phyloP scores from a whole-genome alignment of 371 early-diverging fungal species.

The Homolaphlyctis polyrhiza region DNA sequence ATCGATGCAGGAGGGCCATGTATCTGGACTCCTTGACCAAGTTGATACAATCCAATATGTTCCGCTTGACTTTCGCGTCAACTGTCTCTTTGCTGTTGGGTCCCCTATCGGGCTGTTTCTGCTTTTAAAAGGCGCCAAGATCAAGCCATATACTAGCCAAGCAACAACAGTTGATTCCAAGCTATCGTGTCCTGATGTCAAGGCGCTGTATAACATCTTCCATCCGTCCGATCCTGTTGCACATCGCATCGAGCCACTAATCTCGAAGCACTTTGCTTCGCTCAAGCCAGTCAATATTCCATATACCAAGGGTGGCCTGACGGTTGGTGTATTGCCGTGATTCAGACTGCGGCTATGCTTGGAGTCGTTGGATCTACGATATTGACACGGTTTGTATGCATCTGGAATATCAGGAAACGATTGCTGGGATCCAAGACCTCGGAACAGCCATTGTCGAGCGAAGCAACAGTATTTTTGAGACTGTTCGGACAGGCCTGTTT shows the following conservation, averaged over 20 bases:
- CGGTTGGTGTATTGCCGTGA: too few relatives aligned
- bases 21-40: slow-evolving; percentile 29
- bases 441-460: slow-evolving; percentile 64
- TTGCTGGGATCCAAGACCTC: slow-evolving; percentile 39
- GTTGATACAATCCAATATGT: slow-evolving; percentile 21
- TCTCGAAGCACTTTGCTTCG: slow-evolving; percentile 43
- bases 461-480: slow-evolving; percentile 65
- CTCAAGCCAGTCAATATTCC: slow-evolving; percentile 67
- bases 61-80: slow-evolving; percentile 34
- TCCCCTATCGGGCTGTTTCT: slow-evolving; percentile 73
- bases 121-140: slow-evolving; percentile 55
- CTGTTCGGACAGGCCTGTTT: slow-evolving; percentile 51
- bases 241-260: slow-evolving; percentile 69
- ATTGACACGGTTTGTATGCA: not conserved
- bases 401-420: slow-evolving; percentile 19
- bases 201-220: slow-evolving; percentile 75
- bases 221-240: slow-evolving; percentile 63
- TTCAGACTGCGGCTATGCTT: too few relatives aligned
- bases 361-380: too few relatives aligned
- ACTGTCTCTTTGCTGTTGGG: slow-evolving; percentile 54
- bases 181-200: slow-evolving; percentile 47
- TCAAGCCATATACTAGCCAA: not conserved
- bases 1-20: slow-evolving; percentile 8
- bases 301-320: slow-evolving; percentile 80
- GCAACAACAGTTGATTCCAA: not conserved